These are phyloP conservation scores for Dioscorea alata DNA, from an alignment of 106 monocot genomes.

Conservation along the genomic window DNA sequence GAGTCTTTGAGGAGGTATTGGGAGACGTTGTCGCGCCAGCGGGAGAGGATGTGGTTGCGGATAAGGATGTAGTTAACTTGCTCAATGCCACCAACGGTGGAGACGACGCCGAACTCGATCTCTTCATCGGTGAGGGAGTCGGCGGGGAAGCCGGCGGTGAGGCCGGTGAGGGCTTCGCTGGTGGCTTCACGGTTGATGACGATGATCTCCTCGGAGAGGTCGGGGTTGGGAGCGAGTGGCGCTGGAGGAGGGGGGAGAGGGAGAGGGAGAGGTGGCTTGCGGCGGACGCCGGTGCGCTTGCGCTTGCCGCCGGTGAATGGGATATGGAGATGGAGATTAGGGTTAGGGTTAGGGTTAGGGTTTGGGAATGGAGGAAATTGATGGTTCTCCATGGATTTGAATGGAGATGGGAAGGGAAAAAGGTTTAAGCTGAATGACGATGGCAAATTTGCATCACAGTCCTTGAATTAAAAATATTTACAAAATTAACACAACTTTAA, in stretches of 20 bases:
- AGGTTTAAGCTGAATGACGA: too few species aligned
- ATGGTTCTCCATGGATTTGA: too few species aligned
- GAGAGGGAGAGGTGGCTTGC: constrained; percentile 27
- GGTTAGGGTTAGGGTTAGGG: constrained; percentile 25
- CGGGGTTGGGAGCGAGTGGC: constrained; percentile 7
- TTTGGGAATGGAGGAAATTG: neutral
- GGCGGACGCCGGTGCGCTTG: constrained; percentile 87
- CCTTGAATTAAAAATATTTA: too few species aligned
- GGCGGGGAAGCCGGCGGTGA: constrained; percentile 90
- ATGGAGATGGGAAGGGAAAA: too few species aligned
- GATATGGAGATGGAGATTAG: constrained; percentile 25
- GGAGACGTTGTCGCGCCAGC: constrained; percentile 49
- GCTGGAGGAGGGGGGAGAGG: neutral
- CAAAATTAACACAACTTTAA: too few species aligned
- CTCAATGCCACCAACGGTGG: constrained; percentile 84
- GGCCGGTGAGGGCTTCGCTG: constrained; percentile 88
- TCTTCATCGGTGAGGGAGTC: constrained; percentile 97
- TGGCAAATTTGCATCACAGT: too few species aligned
- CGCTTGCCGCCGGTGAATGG: constrained; percentile 58
- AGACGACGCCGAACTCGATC: constrained; percentile 81
- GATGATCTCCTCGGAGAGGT: constrained; percentile 88
- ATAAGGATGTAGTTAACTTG: constrained; percentile 95
- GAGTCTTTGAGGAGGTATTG: constrained; percentile 31
- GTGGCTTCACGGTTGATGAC: constrained; percentile 91
- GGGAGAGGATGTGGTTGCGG: constrained; percentile 59